Evolutionary conservation across 2,329 filamentous ascomycete species (phyloP), one percentile per base, ranked within the genome.

Genomic region (Hymenotorrendiella dingleyae): DNA sequence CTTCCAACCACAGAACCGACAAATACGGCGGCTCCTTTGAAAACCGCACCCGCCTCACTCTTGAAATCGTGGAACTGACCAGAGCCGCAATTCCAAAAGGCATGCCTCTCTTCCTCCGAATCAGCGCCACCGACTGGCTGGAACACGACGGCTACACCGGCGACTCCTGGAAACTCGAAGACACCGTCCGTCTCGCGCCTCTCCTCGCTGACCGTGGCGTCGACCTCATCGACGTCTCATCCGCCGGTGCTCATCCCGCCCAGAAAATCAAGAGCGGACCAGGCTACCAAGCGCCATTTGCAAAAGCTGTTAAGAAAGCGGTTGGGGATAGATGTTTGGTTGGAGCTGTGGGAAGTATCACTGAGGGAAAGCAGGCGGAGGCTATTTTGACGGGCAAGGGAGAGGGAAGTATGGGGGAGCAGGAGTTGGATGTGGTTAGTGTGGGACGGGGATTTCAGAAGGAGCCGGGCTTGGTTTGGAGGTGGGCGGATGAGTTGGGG

Each of bases 81-180:
- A 72, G 87, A 6, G 67, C 69, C 1, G 72, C 69, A 0, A 82
- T 89, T 0, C 84, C 84, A 0, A 66, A 78, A 6, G 61, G 66
- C 1, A 85, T 84, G 76, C 86, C 86, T 0, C 67, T 91, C 0
- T 82, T 90, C 57, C 67, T 86, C 9, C 77, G 86, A 19, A 74
- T 91, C 51, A 82, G 76, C n/a, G 83, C 81, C 0, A 82, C 80
- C 0, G 86, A 91, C 57, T 89, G 83, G 82, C 71, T 90, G 0
- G 81, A 88, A 46, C 68, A 74, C 44, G 71, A 74, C 1, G 67
- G 69, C 7, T 71, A 69, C 26, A 61, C 70, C 16, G 66, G 70
- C 9, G 74, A 80, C 51, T 78, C 74, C 54, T 93, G 86, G 86
- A 83, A 73, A 0, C 53, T 78, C 2, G 72, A 79, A 12, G 73